Base-by-base conservation (phyloP, 208 protist genomes). In the Polymyxa betae region DNA sequence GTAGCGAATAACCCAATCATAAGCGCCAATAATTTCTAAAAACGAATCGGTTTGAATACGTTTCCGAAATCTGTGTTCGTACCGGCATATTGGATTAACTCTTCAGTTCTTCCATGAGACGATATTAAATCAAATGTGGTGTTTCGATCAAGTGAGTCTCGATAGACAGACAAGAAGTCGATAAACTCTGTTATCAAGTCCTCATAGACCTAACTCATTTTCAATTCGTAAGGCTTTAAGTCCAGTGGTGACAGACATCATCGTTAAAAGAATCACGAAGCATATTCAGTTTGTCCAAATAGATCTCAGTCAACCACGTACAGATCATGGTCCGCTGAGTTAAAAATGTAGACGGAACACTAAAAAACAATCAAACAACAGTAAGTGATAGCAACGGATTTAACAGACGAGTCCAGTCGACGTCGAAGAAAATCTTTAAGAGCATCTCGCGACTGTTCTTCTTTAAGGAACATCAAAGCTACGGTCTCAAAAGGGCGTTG, bases 101-200 rank as follows among this genome's bases (percentile, higher is more conserved):
- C 72, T 5, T 35, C n/a, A 35, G 72, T 82, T 45, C 72, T 35
- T 35, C 72, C 72, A 35, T 82, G 72, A 5, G 35, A 45, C 72
- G 72, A 82, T 38, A 82, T 82, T 35, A 82, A n/a, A 12, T 82
- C 72, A 82, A 82, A 82, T n/a, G 72, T 82, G 35, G 72, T 82
- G 35, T 82, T 35, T 20, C 72, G 72, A 43, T 82, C 72, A 5
- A 82, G 72, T 5, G n/a, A 35, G n/a, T 82, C 35, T 43, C 72
- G 5, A 43, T 82, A 82, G 12, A 82, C 72, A n/a, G 72, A 82
- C n/a, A 82, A n/a, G 40, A 82, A 82, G n/a, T 82, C 72, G 16
- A 82, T n/a, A 43, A 82, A 82, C n/a, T 82, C 72, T 12, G 35
- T 82, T 20, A 35, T 45, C 72, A 82, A 43, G n/a, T 82, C 72